phyloP scores from a whole-genome alignment of 106 monocot species.

The Dioscorea alata region DNA sequence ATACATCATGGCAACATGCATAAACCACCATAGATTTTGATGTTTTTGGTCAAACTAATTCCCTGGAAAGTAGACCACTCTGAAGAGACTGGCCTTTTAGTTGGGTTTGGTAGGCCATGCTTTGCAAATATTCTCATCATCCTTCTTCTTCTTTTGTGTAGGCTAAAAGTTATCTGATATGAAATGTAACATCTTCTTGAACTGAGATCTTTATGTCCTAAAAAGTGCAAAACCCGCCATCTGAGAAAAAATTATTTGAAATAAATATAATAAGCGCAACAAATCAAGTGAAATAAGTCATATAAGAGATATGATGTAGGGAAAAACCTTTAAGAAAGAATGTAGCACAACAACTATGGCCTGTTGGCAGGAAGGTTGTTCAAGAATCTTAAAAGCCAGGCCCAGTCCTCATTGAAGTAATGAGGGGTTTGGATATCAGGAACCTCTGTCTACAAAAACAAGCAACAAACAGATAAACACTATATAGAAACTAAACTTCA shows the following conservation, averaged over 20 bases:
- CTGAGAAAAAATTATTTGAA: slow-evolving; percentile 25
- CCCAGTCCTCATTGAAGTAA: slow-evolving; percentile 87
- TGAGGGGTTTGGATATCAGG: slow-evolving; percentile 48
- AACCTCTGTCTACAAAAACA: slow-evolving; percentile 67
- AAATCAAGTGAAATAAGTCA: not conserved
- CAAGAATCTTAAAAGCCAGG: slow-evolving; percentile 83
- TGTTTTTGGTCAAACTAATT: slow-evolving; percentile 9
- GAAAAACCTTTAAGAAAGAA: slow-evolving; percentile 70
- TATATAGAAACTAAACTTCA: no score
- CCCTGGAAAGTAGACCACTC: slow-evolving; percentile 31
- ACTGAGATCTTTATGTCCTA: slow-evolving; percentile 58
- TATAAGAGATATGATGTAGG: not conserved
- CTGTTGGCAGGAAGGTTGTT: slow-evolving; percentile 58
- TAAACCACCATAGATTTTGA: no score
- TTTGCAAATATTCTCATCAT: slow-evolving; percentile 38
- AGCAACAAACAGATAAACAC: no score
- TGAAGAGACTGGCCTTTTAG: slow-evolving; percentile 58
- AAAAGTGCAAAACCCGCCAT: slow-evolving; percentile 77
- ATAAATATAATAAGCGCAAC: not conserved
- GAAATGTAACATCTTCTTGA: slow-evolving; percentile 54
- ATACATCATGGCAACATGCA: no score
- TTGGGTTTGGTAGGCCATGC: slow-evolving; percentile 36
- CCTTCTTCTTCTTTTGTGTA: slow-evolving; percentile 38
- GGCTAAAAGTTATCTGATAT: slow-evolving; percentile 46
- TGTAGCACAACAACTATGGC: slow-evolving; percentile 58